Percentiles rank a stretch among this genome's conserved stretches.
phyloP scores from a whole-genome alignment of 2,329 filamentous ascomycete species.

The Pseudogymnoascus sp. region DNA sequence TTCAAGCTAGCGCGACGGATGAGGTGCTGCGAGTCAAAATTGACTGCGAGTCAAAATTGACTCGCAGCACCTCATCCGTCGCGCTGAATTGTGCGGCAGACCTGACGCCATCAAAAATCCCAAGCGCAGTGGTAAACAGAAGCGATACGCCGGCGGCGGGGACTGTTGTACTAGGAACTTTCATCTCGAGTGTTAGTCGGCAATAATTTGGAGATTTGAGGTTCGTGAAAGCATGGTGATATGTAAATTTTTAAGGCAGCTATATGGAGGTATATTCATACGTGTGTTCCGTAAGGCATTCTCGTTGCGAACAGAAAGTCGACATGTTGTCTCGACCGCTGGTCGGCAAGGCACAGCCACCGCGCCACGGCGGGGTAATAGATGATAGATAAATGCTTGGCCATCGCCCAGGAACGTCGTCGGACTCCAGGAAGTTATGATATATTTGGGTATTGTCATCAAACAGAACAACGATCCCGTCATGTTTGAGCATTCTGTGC shows the following conservation, averaged over 20 bases:
- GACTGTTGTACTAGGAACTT: not conserved
- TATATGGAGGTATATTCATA: not conserved
- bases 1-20: not conserved
- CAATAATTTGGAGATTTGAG: not conserved
- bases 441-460: not conserved
- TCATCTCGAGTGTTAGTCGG: not conserved
- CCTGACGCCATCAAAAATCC: not conserved
- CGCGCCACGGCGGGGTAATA: not conserved
- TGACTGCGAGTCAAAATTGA: no score
- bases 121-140: not conserved
- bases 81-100: not conserved
- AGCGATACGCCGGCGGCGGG: not conserved
- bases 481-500: not conserved
- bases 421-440: not conserved
- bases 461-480: not conserved
- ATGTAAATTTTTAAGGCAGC: not conserved
- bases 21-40: not conserved
- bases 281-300: not conserved
- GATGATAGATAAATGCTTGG: not conserved
- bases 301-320: not conserved
- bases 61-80: not conserved
- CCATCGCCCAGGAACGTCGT: not conserved
- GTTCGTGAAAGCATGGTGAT: not conserved
- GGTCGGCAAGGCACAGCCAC: not conserved
- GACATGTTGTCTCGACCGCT: not conserved